Percentiles rank a stretch among this genome's conserved stretches.
Conservation (phyloP, 2,329 filamentous ascomycete genomes). For the Colletotrichum sp. region DNA sequence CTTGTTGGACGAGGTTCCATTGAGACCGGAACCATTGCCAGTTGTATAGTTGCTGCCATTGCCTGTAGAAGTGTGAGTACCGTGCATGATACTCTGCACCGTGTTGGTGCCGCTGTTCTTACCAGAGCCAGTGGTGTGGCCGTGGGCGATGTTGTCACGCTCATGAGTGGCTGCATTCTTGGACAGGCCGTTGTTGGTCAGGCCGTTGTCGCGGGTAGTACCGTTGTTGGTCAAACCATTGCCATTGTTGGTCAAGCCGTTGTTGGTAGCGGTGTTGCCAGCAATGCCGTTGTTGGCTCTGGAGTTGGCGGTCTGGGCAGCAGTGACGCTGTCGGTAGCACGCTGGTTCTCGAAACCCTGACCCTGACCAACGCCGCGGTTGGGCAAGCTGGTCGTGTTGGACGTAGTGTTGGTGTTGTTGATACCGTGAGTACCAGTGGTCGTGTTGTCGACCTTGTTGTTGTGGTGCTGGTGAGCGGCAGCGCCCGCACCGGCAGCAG, state of each 20-base stretch:
- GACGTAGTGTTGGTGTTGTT: neutral
- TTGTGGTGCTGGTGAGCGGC: neutral
- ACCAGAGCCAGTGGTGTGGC: slow-evolving; percentile 1
- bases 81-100: neutral
- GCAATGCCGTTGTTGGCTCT: neutral
- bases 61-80: neutral
- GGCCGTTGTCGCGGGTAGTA: neutral
- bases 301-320: neutral
- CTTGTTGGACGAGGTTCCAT: neutral
- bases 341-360: neutral
- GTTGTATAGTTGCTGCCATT: neutral
- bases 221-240: neutral
- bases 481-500: neutral
- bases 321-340: neutral
- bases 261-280: neutral
- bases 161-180: neutral
- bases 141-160: neutral
- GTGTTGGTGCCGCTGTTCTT: neutral
- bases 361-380: neutral
- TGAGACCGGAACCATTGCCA: neutral
- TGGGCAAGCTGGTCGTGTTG: neutral
- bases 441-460: neutral
- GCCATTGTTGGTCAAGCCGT: neutral
- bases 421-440: neutral
- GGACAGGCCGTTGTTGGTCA: neutral